Percentiles rank a stretch among this genome's conserved stretches.
Conservation (phyloP, 2,329 filamentous ascomycete species). For the Aspergillus ochraceoroseus region DNA sequence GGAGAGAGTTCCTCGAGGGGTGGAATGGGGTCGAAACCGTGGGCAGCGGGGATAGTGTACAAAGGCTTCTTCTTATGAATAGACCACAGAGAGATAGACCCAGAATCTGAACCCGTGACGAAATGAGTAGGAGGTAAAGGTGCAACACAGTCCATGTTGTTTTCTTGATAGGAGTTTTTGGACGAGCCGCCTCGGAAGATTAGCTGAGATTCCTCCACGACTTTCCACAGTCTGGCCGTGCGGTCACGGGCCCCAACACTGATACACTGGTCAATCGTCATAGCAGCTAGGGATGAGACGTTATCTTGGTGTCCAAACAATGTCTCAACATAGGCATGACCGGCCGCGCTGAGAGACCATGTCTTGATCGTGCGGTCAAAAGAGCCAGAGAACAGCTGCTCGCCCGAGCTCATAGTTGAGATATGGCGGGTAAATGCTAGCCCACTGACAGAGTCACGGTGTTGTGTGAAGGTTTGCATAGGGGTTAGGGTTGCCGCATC, state of each 20-base stretch:
- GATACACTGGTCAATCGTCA: conserved; percentile 81
- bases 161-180: conserved; percentile 58
- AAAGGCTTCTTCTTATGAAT: conserved; percentile 92
- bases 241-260: conserved; percentile 87
- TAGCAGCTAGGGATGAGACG: conserved; percentile 75
- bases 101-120: conserved; percentile 90
- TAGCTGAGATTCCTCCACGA: conserved; percentile 88
- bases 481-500: conserved; percentile 73
- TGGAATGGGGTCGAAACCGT: conserved; percentile 73
- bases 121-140: conserved; percentile 89
- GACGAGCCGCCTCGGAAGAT: conserved; percentile 77
- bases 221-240: conserved; percentile 91
- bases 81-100: conserved; percentile 79
- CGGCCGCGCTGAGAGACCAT: conserved; percentile 72
- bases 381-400: conserved; percentile 87
- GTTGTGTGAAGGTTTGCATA: conserved; percentile 80
- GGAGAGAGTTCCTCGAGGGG: conserved; percentile 65
- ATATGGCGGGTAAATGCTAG: conserved; percentile 80
- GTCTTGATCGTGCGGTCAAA: conserved; percentile 92
- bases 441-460: conserved; percentile 80
- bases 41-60: conserved; percentile 70
- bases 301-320: conserved; percentile 94
- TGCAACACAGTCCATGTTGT: conserved; percentile 85
- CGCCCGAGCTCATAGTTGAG: conserved; percentile 50
- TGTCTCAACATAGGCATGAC: conserved; percentile 90